Base-by-base conservation (phyloP, 179 eudicot genomes). In the Kewa caespitosa region DNA sequence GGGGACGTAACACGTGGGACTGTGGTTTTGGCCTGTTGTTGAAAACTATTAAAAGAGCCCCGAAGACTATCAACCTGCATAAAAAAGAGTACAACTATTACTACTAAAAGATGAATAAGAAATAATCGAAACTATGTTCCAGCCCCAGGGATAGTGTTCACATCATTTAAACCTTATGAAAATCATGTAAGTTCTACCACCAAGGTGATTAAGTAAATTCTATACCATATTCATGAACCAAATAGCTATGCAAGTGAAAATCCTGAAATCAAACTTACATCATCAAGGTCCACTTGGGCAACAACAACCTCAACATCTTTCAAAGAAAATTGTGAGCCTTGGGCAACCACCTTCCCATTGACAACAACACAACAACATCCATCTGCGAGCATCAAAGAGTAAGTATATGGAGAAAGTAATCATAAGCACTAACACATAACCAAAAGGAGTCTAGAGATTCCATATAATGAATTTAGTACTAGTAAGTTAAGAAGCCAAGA, bases 291-390 rank as follows among this genome's bases (percentile, higher is more conserved):
- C 61, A 95, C 84, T 76, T 87, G 91, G 79, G 99, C 99, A 85
- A 86, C 85, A 72, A 89, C 88, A 82, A 95, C 87, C 83, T 93
- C 99, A 13, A 95, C 92, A 87, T 95, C 99, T 84, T 87, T 93
- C 79, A 93, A 81, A 61, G 98, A 95, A 85, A 95, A 95, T 72
- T 95, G 99, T 62, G 98, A 91, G 69, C 99, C 99, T 84, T 95
- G 99, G 30, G 93, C 97, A 82, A 93, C 92, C 79, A 93, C 96
- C 77, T 95, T 98, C 43, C 96, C 98, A 75, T 95, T 95, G 71
- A 95, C 91, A 84, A 90, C 96, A 79, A 95, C 81, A 80, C 91
- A 93, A 42, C 88, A 84, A 79, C 99, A 95, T 76, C 99, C 99
- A 91, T 95, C 99, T 95, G 86, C 85, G 72, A 84, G 18, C 64